phyloP scores from a whole-genome alignment of 768 basidiomycete species.

The Mycena albidolilacea region DNA sequence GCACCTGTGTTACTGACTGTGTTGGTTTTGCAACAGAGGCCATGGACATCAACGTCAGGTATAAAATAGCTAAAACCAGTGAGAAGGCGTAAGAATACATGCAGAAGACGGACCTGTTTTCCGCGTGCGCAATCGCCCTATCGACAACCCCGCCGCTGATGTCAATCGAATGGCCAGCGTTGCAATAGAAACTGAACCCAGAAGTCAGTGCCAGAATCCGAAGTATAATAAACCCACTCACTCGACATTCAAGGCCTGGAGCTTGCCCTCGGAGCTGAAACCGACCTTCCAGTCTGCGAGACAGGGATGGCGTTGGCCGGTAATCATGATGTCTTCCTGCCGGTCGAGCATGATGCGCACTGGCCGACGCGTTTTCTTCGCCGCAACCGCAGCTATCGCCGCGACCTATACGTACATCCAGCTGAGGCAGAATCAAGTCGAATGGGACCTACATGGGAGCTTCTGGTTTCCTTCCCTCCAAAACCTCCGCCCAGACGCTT shows the following conservation, averaged over 20 bases:
- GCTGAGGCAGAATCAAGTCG: neutral
- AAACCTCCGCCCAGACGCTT: constrained; percentile 42
- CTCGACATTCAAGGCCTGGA: constrained; percentile 37
- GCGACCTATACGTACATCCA: constrained; percentile 20
- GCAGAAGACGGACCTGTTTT: constrained; percentile 32
- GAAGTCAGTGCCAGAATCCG: neutral
- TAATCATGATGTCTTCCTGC: constrained; percentile 40
- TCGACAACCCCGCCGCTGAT: constrained; percentile 40
- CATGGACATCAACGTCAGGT: constrained; percentile 39
- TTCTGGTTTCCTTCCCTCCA: constrained; percentile 40
- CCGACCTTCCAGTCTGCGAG: constrained; percentile 40
- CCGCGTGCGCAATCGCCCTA: constrained; percentile 39
- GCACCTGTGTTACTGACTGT: constrained; percentile 22
- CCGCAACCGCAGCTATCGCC: constrained; percentile 40
- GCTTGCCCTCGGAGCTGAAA: constrained; percentile 38
- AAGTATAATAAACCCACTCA: constrained; percentile 13
- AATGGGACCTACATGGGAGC: constrained; percentile 34
- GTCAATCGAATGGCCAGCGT: constrained; percentile 40
- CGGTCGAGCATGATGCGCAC: constrained; percentile 41
- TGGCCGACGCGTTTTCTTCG: constrained; percentile 39
- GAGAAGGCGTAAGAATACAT: neutral
- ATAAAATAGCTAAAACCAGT: constrained; percentile 32
- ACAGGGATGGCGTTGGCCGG: constrained; percentile 40
- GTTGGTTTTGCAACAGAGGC: constrained; percentile 40
- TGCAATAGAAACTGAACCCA: constrained; percentile 30